phyloP scores from a whole-genome alignment of 2,329 filamentous ascomycete genomes.

The Diaporthe ampelina region DNA sequence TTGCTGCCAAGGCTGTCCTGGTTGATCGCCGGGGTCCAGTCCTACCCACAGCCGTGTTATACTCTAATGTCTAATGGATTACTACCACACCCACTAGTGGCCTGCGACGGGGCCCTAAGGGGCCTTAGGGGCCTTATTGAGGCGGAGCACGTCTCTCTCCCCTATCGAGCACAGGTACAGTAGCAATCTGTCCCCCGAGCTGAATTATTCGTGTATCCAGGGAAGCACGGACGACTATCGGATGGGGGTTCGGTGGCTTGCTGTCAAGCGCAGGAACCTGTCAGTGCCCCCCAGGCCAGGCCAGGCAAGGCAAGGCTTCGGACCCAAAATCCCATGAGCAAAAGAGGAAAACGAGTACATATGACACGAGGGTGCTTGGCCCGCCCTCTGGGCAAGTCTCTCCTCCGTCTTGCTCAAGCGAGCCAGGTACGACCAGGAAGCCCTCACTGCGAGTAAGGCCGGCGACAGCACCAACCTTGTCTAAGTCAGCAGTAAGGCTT shows the following conservation, averaged over 20 bases:
- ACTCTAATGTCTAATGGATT: background rate
- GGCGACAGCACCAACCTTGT: constrained; percentile 15
- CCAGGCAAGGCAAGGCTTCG: background rate
- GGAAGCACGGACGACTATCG: background rate
- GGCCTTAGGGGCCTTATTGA: background rate
- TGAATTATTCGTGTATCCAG: constrained; percentile 23
- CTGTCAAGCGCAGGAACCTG: constrained; percentile 18
- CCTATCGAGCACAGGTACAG: constrained; percentile 21
- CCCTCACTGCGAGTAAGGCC: constrained; percentile 5
- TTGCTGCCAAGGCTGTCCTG: background rate
- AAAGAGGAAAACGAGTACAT: background rate
- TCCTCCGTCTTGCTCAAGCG: constrained; percentile 12
- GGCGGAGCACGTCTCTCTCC: constrained; percentile 8
- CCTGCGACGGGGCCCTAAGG: background rate
- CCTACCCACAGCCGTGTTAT: constrained; percentile 16
- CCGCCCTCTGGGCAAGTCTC: constrained; percentile 11
- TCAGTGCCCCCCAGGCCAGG: background rate
- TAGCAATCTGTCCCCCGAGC: background rate
- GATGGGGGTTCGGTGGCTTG: constrained; percentile 8
- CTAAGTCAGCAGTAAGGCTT: constrained; percentile 18
- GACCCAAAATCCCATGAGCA: background rate
- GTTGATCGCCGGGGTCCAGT: background rate
- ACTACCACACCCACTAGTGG: constrained; percentile 13
- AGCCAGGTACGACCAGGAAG: constrained; percentile 3
- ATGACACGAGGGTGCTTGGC: constrained; percentile 9